A percentile compares a stretch with the other conserved stretches of the same genome.
Conservation (phyloP, 1,284 basidiomycete genomes). For the Spongispora temasekensis region DNA sequence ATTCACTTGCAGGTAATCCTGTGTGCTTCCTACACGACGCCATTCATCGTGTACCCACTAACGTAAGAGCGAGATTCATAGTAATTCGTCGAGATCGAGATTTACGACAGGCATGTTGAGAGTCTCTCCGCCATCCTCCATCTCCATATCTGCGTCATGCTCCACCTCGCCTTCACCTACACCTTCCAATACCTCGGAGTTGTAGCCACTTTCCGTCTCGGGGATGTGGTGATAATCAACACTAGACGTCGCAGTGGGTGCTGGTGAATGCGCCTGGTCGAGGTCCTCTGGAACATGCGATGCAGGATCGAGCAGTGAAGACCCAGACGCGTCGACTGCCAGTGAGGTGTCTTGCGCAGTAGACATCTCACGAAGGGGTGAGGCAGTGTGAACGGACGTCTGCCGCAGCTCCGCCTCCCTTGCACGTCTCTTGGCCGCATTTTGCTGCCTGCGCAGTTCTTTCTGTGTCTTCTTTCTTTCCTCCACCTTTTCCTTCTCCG, state of each 20-base stretch:
- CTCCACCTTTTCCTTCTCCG: conserved; percentile 45
- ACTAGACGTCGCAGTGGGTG: conserved; percentile 50
- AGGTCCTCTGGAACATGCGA: conserved; percentile 22
- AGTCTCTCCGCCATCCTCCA: conserved; percentile 24
- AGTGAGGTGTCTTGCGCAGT: conserved; percentile 19
- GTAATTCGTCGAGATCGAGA: conserved; percentile 27
- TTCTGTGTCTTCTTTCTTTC: conserved; percentile 51
- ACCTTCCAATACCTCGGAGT: conserved; percentile 42
- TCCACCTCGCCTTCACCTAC: conserved; percentile 31
- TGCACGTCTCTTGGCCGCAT: conserved; percentile 52
- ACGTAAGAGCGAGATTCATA: conserved; percentile 16
- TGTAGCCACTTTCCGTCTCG: conserved; percentile 50
- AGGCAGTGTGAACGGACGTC: conserved; percentile 28
- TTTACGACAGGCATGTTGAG: conserved; percentile 29
- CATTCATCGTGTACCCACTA: neutral
- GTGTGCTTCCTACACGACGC: conserved; percentile 1
- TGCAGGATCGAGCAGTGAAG: conserved; percentile 23
- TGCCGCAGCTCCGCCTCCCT: conserved; percentile 36
- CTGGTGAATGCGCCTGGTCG: conserved; percentile 47
- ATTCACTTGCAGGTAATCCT: neutral
- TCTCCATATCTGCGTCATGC: conserved; percentile 23
- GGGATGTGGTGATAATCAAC: conserved; percentile 39
- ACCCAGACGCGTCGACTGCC: conserved; percentile 33
- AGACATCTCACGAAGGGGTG: conserved; percentile 31
- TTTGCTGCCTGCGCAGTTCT: conserved; percentile 52